A percentile compares a stretch with the other conserved stretches of the same genome.
Evolutionary conservation across 2,329 filamentous ascomycete genomes (phyloP).

Genomic region (Alternaria burnsii): DNA sequence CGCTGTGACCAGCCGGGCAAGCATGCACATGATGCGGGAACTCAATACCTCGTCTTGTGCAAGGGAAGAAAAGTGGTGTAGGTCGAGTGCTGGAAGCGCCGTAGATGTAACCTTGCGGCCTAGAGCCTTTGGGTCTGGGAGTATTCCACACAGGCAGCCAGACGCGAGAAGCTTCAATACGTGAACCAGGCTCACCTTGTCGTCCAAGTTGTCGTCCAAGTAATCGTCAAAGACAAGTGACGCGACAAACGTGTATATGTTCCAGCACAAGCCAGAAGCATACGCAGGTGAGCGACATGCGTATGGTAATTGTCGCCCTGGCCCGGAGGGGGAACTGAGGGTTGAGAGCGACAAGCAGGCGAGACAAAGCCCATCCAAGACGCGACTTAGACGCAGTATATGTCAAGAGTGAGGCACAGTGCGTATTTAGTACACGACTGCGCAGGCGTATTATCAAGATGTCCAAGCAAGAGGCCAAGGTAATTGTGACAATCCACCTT

Average conservation of each 20-base stretch:
- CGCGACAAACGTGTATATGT: not conserved
- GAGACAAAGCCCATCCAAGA: constrained; percentile 1
- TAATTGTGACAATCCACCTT: not conserved
- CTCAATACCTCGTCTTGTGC: not conserved
- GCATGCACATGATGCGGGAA: not conserved
- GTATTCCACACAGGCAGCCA: constrained; percentile 4
- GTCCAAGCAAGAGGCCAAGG: constrained; percentile 2
- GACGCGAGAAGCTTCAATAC: constrained; percentile 5
- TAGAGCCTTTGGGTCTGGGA: constrained; percentile 7
- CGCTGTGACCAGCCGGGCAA: not conserved
- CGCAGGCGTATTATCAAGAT: not conserved
- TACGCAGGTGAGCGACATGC: not conserved
- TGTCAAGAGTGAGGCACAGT: constrained; percentile 6
- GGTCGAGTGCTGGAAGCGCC: constrained; percentile 1
- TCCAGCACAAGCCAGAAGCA: not conserved
- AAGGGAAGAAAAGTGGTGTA: not conserved
- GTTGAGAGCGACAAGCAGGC: not conserved
- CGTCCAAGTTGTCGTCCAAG: constrained; percentile 3
- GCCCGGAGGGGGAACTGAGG: not conserved
- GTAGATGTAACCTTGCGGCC: constrained; percentile 7
- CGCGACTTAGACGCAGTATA: constrained; percentile 6
- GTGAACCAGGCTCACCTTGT: constrained; percentile 5
- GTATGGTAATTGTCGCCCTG: constrained; percentile 3
- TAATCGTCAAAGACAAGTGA: not conserved
- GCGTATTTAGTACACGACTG: constrained; percentile 4